phyloP scores from a whole-genome alignment of 495 filamentous ascomycete genomes.

The Penicillium crystallinum region DNA sequence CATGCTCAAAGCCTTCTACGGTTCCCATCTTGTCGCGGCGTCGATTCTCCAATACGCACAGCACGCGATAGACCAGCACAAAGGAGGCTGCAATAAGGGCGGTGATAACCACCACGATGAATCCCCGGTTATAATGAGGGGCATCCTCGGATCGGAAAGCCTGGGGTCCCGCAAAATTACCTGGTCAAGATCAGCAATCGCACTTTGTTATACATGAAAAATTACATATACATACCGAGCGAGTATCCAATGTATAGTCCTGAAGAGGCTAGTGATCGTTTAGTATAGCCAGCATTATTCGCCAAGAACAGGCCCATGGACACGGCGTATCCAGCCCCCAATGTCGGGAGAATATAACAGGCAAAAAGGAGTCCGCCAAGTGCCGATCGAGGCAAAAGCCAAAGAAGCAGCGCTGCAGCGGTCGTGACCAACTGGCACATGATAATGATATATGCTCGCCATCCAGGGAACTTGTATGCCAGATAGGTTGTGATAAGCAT shows the following conservation, averaged over 20 bases:
- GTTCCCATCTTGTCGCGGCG: not conserved
- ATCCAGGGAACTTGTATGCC: not conserved
- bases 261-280: constrained; percentile 30
- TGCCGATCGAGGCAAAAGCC: constrained; percentile 26
- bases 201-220: too few species aligned
- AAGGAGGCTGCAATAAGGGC: not conserved
- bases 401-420: constrained; percentile 28
- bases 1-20: not conserved
- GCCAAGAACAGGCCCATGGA: constrained; percentile 41
- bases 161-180: not conserved
- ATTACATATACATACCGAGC: constrained; percentile 30
- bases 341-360: constrained; percentile 31
- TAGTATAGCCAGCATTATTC: constrained; percentile 45
- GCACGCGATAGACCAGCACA: not conserved
- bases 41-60: not conserved
- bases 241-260: constrained; percentile 42
- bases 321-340: constrained; percentile 20
- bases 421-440: constrained; percentile 19
- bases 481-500: not conserved
- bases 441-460: not conserved
- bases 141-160: not conserved
- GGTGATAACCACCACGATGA: not conserved
- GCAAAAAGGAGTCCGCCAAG: constrained; percentile 40
- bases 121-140: not conserved
- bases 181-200: not conserved